A percentile compares a stretch with the other conserved stretches of the same genome.
Conservation (phyloP, 148 eudicot species). For the Camellia sinensis region DNA sequence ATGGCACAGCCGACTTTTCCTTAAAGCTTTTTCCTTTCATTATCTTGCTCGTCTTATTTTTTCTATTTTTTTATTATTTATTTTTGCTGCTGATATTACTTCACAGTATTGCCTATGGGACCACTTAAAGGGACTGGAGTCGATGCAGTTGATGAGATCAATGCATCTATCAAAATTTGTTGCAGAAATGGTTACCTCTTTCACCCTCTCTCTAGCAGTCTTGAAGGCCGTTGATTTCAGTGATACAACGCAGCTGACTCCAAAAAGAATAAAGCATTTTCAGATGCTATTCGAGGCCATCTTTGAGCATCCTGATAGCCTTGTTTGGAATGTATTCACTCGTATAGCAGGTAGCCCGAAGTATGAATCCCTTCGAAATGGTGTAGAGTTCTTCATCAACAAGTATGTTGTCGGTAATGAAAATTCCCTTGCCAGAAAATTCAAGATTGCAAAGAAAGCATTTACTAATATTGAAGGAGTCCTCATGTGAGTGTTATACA, state of each 20-base stretch:
- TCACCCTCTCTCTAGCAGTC: constrained; percentile 71
- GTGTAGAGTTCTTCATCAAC: constrained; percentile 64
- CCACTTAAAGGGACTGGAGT: constrained; percentile 78
- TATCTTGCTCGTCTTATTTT: background rate
- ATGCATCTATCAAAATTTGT: constrained; percentile 76
- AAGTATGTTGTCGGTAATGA: constrained; percentile 49
- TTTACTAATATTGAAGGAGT: constrained; percentile 64
- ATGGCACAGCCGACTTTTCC: too few relatives aligned
- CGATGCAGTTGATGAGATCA: constrained; percentile 70
- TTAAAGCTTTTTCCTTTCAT: background rate
- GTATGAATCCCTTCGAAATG: constrained; percentile 63
- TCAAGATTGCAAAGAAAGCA: constrained; percentile 78
- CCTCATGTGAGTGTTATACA: constrained; percentile 39
- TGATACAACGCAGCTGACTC: constrained; percentile 50
- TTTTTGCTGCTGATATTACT: background rate
- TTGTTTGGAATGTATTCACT: constrained; percentile 78
- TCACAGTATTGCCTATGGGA: constrained; percentile 92
- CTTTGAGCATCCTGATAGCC: constrained; percentile 56
- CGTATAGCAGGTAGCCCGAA: constrained; percentile 69
- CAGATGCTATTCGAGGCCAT: constrained; percentile 75
- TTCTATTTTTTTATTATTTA: background rate
- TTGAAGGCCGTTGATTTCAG: constrained; percentile 65
- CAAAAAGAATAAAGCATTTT: constrained; percentile 77
- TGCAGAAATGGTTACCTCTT: constrained; percentile 71
- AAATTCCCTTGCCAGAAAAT: constrained; percentile 40